Conservation (phyloP, 1,284 basidiomycete species). For the Ustilago xerochloae region DNA sequence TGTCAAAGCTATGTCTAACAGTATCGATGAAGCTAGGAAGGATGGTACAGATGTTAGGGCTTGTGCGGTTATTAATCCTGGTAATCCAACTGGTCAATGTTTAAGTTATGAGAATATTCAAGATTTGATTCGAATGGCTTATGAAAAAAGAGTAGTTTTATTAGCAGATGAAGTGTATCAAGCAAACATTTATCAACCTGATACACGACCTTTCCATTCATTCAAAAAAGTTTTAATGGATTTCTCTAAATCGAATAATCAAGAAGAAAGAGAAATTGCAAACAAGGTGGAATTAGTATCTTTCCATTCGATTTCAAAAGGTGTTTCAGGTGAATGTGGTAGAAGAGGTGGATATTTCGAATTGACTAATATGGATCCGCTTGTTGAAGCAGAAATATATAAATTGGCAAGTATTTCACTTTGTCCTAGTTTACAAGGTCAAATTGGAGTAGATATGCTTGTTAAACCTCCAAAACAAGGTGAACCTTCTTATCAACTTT, state of each 20-base stretch:
- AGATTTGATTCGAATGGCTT: constrained; percentile 60
- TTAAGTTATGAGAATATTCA: constrained; percentile 59
- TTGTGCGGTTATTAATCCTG: constrained; percentile 66
- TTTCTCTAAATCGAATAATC: constrained; percentile 38
- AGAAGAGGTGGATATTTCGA: constrained; percentile 66
- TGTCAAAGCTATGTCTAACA: constrained; percentile 76
- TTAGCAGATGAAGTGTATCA: constrained; percentile 68
- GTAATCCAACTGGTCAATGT: constrained; percentile 66
- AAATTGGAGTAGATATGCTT: constrained; percentile 66
- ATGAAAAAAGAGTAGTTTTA: constrained; percentile 61
- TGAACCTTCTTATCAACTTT: constrained; percentile 59
- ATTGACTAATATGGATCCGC: constrained; percentile 63
- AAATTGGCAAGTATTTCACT: constrained; percentile 64
- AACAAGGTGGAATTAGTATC: constrained; percentile 63
- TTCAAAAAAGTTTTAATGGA: constrained; percentile 66
- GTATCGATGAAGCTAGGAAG: constrained; percentile 77
- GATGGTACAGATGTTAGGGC: constrained; percentile 71
- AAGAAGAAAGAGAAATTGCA: constrained; percentile 51
- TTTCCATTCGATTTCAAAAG: constrained; percentile 66
- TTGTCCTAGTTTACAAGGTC: constrained; percentile 65
- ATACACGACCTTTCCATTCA: constrained; percentile 60
- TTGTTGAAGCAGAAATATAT: constrained; percentile 64
- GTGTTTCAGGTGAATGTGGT: constrained; percentile 65
- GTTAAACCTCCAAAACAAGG: constrained; percentile 60
- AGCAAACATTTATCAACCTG: constrained; percentile 63